phyloP scores from a whole-genome alignment of 208 protist species.

The Leptomonas seymouri region DNA sequence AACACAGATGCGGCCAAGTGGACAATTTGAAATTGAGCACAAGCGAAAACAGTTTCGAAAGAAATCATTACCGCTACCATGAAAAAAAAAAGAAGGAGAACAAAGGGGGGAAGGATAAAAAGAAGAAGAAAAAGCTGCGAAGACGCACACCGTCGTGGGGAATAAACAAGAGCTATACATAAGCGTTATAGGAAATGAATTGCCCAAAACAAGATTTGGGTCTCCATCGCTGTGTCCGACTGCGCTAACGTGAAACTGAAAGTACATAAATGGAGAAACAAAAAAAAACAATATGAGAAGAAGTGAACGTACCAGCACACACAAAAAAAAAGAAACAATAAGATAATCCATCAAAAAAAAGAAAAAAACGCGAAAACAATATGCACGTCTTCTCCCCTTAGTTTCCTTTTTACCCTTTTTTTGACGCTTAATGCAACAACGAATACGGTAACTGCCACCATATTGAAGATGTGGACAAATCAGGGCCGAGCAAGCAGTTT shows the following conservation, averaged over 20 bases:
- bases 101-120: not conserved
- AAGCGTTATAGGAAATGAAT: not conserved
- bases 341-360: not conserved
- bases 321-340: not conserved
- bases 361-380: not conserved
- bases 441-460: too few relatives aligned
- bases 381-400: not conserved
- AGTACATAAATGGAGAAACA: not conserved
- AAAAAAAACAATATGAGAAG: slow-evolving; percentile 2
- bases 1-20: not conserved
- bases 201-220: not conserved
- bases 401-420: not conserved
- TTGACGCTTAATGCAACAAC: too few relatives aligned
- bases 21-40: not conserved
- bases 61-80: not conserved
- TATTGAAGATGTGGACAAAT: too few relatives aligned
- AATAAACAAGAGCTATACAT: slow-evolving; percentile 4
- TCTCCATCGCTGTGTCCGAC: not conserved
- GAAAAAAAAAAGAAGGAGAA: slow-evolving; percentile 4
- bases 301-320: not conserved
- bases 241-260: not conserved
- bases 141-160: not conserved
- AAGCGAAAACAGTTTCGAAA: not conserved
- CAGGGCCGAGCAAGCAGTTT: too few relatives aligned
- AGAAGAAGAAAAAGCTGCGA: not conserved